Base-by-base conservation (phyloP, 2,329 filamentous ascomycete species). In the Macrophomina phaseolina region DNA sequence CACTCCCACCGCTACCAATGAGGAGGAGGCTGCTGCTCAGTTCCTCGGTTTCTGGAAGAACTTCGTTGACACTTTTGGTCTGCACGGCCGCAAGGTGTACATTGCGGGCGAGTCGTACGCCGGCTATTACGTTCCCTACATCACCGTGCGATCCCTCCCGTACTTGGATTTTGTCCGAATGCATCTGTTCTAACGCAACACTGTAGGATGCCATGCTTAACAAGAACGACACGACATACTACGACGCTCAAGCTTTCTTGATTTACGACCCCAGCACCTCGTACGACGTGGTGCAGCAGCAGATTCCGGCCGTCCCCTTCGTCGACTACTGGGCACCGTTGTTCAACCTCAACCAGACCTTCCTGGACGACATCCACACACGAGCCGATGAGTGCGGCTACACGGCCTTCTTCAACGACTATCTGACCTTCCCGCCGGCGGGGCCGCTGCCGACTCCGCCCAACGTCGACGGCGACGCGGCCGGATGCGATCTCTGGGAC, bases 1-100 rank as follows among this genome's bases (percentile, higher is more conserved):
- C 14, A 85, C 79, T 0, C 82, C 87, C 3, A 90, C 85, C 0
- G 90, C 90, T 9, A 87, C 82, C 4, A 86, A 85, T 71, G 88
- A 92, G 70, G 84, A 87, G 36, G 90, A 93, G 70, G 83, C 90
- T 1, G 90, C 90, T 0, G 77, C 80, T n/a, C 86, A 94, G 70
- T 93, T 94, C 75, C 81, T 90, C 16, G 90, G 90, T 60, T 95
- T 93, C 79, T 93, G 89, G 84, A 89, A 90, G 80, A 92, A 92
- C 79, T 93, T 93, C 71, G 80, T 92, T 67, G 82, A 91, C 40
- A 88, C 88, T 0, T 93, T 93, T 70, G 81, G 79, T 12, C 80
- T 93, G 75, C 83, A 91, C 23, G 84, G 85, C 12, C 87, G 85
- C 71, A 91, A 90, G 69, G 84, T 93, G 9, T 94, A 90, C 76